phyloP scores from a whole-genome alignment of 2,329 filamentous ascomycete species.

The Mycosphaerella sp. region DNA sequence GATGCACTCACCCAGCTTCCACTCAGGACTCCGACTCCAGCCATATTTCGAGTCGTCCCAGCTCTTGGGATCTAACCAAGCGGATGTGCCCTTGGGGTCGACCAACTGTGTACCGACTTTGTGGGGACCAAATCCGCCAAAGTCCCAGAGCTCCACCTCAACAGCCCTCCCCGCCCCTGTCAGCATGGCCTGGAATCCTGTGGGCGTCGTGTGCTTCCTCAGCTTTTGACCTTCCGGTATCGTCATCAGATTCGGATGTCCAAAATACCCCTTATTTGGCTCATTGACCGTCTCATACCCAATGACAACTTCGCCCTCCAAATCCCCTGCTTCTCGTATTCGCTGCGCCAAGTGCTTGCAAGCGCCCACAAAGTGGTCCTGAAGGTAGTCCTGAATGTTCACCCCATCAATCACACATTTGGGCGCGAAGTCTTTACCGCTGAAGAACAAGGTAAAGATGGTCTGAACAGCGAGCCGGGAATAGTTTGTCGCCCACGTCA shows the following conservation, averaged over 20 bases:
- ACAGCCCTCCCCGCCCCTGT: constrained; percentile 86
- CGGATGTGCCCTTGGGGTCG: constrained; percentile 77
- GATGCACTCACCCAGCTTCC: constrained; percentile 89
- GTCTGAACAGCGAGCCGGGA: constrained; percentile 77
- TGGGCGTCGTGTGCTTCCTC: constrained; percentile 88
- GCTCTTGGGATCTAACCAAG: constrained; percentile 69
- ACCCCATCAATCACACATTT: constrained; percentile 91
- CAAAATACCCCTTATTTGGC: constrained; percentile 81
- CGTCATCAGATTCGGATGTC: constrained; percentile 70
- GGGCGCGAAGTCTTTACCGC: constrained; percentile 81
- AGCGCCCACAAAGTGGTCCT: constrained; percentile 75
- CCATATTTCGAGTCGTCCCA: constrained; percentile 85
- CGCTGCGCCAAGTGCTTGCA: constrained; percentile 72
- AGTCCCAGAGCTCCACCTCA: constrained; percentile 87
- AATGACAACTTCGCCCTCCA: constrained; percentile 80
- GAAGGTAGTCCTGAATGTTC: constrained; percentile 95
- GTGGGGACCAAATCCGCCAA: constrained; percentile 86
- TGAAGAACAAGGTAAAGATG: constrained; percentile 93
- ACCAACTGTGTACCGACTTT: constrained; percentile 77
- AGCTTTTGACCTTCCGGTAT: constrained; percentile 84
- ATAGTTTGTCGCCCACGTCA: constrained; percentile 99
- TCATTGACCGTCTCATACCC: constrained; percentile 98
- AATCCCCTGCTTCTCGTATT: constrained; percentile 82
- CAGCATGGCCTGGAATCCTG: constrained; percentile 87
- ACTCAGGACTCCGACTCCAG: constrained; percentile 78